phyloP scores from a whole-genome alignment of 2,329 filamentous ascomycete genomes.

The Paecilomyces dactylethromorphus region DNA sequence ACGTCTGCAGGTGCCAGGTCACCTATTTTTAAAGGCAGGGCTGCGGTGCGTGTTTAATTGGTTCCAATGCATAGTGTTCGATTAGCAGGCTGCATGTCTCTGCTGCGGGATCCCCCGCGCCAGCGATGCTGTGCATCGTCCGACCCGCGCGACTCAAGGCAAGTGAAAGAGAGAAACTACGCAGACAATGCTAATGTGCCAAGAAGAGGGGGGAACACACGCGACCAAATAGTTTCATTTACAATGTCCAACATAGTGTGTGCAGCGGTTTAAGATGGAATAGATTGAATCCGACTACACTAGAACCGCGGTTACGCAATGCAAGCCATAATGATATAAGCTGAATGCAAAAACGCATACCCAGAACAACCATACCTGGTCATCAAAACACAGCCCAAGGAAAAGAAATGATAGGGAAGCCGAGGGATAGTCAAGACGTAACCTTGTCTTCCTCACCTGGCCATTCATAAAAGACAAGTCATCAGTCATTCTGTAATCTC shows the following conservation, averaged over 20 bases:
- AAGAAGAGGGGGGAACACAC: too few species aligned
- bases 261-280: not conserved
- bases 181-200: too few species aligned
- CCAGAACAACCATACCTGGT: not conserved
- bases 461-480: not conserved
- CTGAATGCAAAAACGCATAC: not conserved
- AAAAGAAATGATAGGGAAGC: not conserved
- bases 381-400: not conserved
- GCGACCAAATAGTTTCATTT: too few species aligned
- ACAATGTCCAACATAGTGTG: not conserved
- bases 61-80: not conserved
- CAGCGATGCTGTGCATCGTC: not conserved
- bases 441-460: not conserved
- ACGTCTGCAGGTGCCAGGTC: not conserved
- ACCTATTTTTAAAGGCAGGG: not conserved
- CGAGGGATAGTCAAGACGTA: not conserved
- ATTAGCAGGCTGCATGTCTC: not conserved
- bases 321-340: not conserved
- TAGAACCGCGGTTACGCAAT: not conserved
- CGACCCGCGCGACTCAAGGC: not conserved
- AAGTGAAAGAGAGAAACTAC: not conserved
- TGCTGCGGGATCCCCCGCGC: not conserved
- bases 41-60: not conserved
- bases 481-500: not conserved
- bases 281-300: not conserved